Base-by-base conservation (phyloP, 129 eudicot species). In the Escallonia rubra region DNA sequence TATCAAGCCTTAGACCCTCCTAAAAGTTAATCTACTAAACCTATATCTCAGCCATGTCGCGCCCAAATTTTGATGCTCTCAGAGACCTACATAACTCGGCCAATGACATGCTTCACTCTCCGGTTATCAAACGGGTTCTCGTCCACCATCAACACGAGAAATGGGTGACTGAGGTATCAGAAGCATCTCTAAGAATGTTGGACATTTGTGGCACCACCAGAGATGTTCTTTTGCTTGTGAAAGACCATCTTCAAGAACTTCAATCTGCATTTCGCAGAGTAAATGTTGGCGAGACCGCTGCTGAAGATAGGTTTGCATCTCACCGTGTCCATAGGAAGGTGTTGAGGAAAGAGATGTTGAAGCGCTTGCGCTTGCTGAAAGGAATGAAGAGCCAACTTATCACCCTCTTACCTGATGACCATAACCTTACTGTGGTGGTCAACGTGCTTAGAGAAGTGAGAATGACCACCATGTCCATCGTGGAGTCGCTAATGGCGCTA, bases 231-330 rank as follows among this genome's bases (percentile, higher is more conserved):
- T 45, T 70, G 43, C 76, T 83, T 6, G 90, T 80, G 60, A 91
- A 91, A 49, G 83, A 80, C 64, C 97, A 88, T 48, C 80, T 91
- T 64, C 96, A 88, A 67, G 72, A 78, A 42, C 94, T 91, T 57
- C 88, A 80, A 39, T 79, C 86, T 45, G 75, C 87, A 0, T 85
- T 85, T 59, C 93, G 85, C 39, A 78, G 80, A 55, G 78, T 76
- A 41, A 67, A 80, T 60, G 65, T 57, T 4, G 79, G 76, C 2
- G 81, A 84, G 51, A 63, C 73, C 39, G 59, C 42, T 10, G 45
- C 59, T 10, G 84, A 79, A 2, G 73, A 74, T 71, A 85, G 72
- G 8, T 76, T 91, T 51, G 72, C 83, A 0, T 61, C 80, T 59
- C 82, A 81, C 48, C 44, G 72, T 60, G 63, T 72, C 40, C 82